Base-by-base conservation (phyloP, 768 basidiomycete species). In the Hygrocybe coccinea region DNA sequence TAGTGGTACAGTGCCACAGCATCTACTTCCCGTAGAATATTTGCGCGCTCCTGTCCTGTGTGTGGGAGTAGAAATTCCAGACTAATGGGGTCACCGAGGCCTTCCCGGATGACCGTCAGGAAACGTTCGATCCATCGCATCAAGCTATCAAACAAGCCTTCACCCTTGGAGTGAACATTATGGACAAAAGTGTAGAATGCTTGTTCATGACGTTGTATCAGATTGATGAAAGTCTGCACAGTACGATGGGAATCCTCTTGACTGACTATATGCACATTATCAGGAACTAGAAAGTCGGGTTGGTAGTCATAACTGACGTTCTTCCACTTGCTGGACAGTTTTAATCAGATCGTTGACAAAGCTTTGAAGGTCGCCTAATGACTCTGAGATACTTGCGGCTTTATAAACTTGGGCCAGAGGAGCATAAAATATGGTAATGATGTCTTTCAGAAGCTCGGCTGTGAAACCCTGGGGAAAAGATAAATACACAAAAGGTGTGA, bases 71-170 rank as follows among this genome's bases (percentile, higher is more conserved):
- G 72, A 65, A 87, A 91, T 64, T 99, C 97, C 47, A 99, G 83
- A 60, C 86, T 88, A 66, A 97, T 73, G 3, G 77, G 73, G 12
- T 74, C 71, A 3, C 91, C 88, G 5, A 98, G 71, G 4, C 97
- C 97, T 57, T 95, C 93, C 10, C 97, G 88, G 46, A 94, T 82
- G 52, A 89, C 81, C 22, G 88, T 89, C 56, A 98, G 78, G 75
- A 98, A 98, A 35, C 91, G 82, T 70, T 98, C 95, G 69, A 97
- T 88, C 97, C 97, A 99, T 37, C 78, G 81, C 93, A 97, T 97
- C 55, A 99, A 83, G 64, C 80, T 83, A 64, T 94, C 89, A 69
- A 99, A 99, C 11, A 99, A 79, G 19, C 86, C 88, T 65, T 94
- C 88, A 35, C 97, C 97, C 67, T 97, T 97, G 44, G 92, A 87